Base-by-base conservation (phyloP, 2,329 filamentous ascomycete species). In the Cercospora nicotianae region DNA sequence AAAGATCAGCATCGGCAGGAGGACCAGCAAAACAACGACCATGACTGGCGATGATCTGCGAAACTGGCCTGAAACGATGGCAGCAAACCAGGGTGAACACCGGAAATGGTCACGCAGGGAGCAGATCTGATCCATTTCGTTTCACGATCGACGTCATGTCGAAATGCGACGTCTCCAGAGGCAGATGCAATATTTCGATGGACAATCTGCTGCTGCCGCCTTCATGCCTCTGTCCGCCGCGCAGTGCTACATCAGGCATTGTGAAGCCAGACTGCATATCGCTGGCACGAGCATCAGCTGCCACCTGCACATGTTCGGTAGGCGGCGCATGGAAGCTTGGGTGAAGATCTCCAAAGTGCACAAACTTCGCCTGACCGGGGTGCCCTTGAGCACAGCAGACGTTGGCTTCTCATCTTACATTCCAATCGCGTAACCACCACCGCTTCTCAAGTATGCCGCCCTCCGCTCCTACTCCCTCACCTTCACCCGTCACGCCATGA, bases 391-490 rank as follows among this genome's bases (percentile, higher is more conserved):
- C 31, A 64, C 51, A 59, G 51, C 51, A 42, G 12, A 58, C 61
- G 62, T 58, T 42, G 31, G n/a, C 48, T 53, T 48, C 51, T 58
- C 62, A 64, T 58, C 51, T 59, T 12, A 58, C 62, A 58, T 64
- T 64, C 62, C 62, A 12, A 20, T 23, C 55, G 55, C 55, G 30
- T 20, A 23, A 31, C 55, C 2, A 7, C 5, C 55, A 13, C 3
- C 28, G 3, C 26, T 26, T 5, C 55, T 30, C 55, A 31, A 33
- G 28, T 59, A 59, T 59, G 55, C 55, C 31, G 28, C 55, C 55
- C 5, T 36, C 55, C 55, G 23, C 31, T 23, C 31, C 2, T 30
- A n/a, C 30, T 36, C 30, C 12, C 18, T 12, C 55, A 12, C 31
- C 55, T 26, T 18, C 31, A 59, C n/a, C 62, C 5, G 18, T 42